A percentile compares a stretch with the other conserved stretches of the same genome.
These are phyloP conservation scores for Mesembryanthemum crystallinum DNA, from an alignment of 148 eudicot genomes.

Conservation along the genomic window DNA sequence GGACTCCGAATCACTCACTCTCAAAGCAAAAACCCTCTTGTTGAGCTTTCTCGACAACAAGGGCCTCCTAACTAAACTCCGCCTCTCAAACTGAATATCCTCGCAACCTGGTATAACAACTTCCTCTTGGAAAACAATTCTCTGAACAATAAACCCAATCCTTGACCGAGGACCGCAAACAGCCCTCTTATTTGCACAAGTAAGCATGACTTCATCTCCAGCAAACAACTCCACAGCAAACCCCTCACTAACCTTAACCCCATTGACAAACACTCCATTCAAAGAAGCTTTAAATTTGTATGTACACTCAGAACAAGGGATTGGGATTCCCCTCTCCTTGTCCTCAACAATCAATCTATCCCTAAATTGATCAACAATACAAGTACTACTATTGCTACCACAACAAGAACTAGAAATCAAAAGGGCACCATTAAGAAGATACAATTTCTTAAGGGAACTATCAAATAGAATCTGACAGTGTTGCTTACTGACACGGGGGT, in stretches of 20 bases:
- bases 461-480: slow-evolving; percentile 68
- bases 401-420: slow-evolving; percentile 17
- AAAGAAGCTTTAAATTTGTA: slow-evolving; percentile 50
- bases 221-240: slow-evolving; percentile 49
- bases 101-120: slow-evolving; percentile 28
- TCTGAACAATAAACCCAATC: slow-evolving; percentile 64
- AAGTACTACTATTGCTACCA: slow-evolving; percentile 25
- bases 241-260: slow-evolving; percentile 49
- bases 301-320: slow-evolving; percentile 15
- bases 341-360: slow-evolving; percentile 22
- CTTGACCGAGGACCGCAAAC: slow-evolving; percentile 35
- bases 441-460: slow-evolving; percentile 43
- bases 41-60: slow-evolving; percentile 34
- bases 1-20: slow-evolving; percentile 24
- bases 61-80: slow-evolving; percentile 15
- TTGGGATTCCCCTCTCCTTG: background rate
- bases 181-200: slow-evolving; percentile 37
- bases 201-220: slow-evolving; percentile 67
- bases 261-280: slow-evolving; percentile 81
- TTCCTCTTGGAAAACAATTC: slow-evolving; percentile 55
- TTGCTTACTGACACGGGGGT: slow-evolving; percentile 64
- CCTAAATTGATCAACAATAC: slow-evolving; percentile 34
- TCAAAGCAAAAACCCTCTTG: slow-evolving; percentile 31
- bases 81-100: slow-evolving; percentile 25
- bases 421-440: slow-evolving; percentile 54